Percentiles rank a stretch among this genome's conserved stretches.
These are phyloP conservation scores for Ganoderma leucocontextum DNA, from an alignment of 1,284 basidiomycete genomes.

Conservation along the genomic window DNA sequence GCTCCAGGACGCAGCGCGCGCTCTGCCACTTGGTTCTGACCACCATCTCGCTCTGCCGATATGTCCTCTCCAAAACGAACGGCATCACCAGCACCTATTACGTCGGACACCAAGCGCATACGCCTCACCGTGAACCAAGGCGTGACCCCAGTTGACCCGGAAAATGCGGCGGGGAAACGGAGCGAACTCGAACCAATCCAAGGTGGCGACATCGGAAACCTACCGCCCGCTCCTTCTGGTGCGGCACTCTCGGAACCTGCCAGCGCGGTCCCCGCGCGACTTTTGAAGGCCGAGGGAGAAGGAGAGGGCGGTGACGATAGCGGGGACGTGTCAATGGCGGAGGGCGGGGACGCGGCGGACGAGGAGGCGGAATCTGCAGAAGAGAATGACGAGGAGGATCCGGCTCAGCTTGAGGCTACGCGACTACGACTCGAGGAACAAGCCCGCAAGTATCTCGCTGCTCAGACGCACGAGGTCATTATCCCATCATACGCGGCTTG, in stretches of 20 bases:
- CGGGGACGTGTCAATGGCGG: slow-evolving; percentile 78
- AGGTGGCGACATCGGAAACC: slow-evolving; percentile 75
- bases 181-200: slow-evolving; percentile 79
- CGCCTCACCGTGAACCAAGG: slow-evolving; percentile 72
- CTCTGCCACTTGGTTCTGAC: slow-evolving; percentile 22
- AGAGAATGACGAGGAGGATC: slow-evolving; percentile 81
- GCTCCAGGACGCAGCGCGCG: not conserved
- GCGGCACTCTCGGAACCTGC: slow-evolving; percentile 51
- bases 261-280: slow-evolving; percentile 57
- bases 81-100: slow-evolving; percentile 66
- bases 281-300: slow-evolving; percentile 67
- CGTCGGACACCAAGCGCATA: slow-evolving; percentile 69
- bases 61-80: slow-evolving; percentile 73
- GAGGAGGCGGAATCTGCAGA: slow-evolving; percentile 76
- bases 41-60: slow-evolving; percentile 20
- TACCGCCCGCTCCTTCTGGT: slow-evolving; percentile 59
- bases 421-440: slow-evolving; percentile 83
- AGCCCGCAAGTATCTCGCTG: slow-evolving; percentile 93
- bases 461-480: slow-evolving; percentile 96
- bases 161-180: slow-evolving; percentile 78
- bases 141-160: slow-evolving; percentile 73
- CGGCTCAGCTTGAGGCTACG: slow-evolving; percentile 82
- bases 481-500: slow-evolving; percentile 98
- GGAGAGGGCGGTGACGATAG: slow-evolving; percentile 72
- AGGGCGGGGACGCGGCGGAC: slow-evolving; percentile 71